Evolutionary conservation across 1,139 yeast genomes (phyloP).

Genomic region (Kodamaea sp.): DNA sequence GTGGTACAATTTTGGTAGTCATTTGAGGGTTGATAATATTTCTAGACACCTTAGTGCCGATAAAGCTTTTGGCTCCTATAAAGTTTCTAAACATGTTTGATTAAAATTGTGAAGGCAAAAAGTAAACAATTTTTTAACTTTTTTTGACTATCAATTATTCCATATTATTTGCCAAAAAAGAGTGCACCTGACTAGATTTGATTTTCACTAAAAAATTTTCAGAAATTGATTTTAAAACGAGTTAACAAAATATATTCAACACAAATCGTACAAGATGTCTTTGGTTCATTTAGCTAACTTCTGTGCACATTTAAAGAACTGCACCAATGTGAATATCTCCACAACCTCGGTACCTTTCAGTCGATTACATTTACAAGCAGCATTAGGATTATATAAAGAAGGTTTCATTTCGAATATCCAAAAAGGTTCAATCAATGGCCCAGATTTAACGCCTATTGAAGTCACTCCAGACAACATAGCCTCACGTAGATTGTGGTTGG

Average conservation of each 20-base stretch:
- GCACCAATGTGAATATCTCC: slow-evolving; percentile 69
- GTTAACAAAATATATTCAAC: not conserved
- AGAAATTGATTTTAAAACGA: not conserved
- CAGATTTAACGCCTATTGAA: slow-evolving; percentile 69
- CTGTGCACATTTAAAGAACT: slow-evolving; percentile 88
- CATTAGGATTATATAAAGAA: slow-evolving; percentile 81
- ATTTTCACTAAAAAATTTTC: slow-evolving; percentile 5
- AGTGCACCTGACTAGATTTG: too few species aligned
- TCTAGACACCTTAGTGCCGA: too few species aligned
- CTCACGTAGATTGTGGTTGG: slow-evolving; percentile 87
- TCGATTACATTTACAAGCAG: slow-evolving; percentile 76
- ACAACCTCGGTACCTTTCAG: slow-evolving; percentile 83
- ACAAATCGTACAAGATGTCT: slow-evolving; percentile 51
- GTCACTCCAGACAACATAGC: slow-evolving; percentile 86
- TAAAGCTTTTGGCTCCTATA: too few species aligned
- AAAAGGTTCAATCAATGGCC: slow-evolving; percentile 87
- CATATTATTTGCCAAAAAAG: too few species aligned
- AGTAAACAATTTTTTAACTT: too few species aligned
- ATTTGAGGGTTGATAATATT: not conserved
- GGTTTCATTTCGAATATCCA: slow-evolving; percentile 85
- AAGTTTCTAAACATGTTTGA: too few species aligned
- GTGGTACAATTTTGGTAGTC: not conserved
- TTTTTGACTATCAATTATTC: too few species aligned
- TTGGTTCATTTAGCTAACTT: slow-evolving; percentile 78
- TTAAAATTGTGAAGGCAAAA: too few species aligned